Base-by-base conservation (phyloP, 768 basidiomycete genomes). In the Ramaria rubella region DNA sequence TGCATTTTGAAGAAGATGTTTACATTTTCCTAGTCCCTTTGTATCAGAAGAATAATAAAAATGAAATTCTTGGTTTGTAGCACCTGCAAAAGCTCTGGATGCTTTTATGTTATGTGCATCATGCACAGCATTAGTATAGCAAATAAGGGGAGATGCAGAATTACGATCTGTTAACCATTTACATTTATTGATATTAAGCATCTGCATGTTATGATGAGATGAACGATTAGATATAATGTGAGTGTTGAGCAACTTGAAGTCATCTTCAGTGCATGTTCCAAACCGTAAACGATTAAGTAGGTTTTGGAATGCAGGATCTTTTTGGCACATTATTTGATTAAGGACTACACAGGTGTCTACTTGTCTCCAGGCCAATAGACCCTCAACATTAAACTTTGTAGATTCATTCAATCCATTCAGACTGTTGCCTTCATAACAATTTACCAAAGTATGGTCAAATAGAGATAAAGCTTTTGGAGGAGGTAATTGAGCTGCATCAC, bases 321-420 rank as follows among this genome's bases (percentile, higher is more conserved):
- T 62, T 55, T 64, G 62, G 5, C 63, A 49, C 63, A 64, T 64
- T 31, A 62, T 59, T 33, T 64, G 57, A 5, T 45, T 52, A 3
- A 64, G 40, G 4, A 58, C 56, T 34, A 62, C 55, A 46, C 51
- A 60, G 23, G 38, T 48, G 33, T 51, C 30, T n/a, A 55, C 44
- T 58, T 50, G 50, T 26, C 57, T 52, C 57, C 56, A 62, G 38
- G 40, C 53, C 31, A 50, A 21, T 30, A 63, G 45, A 21, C 62
- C 61, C 26, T 59, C 34, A 27, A 61, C 38, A 30, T 38, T 49
- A 45, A 54, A 26, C 29, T 50, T 27, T 23, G 52, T 61, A 17
- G 17, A n/a, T 26, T 59, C 60, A 33, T 63, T 63, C 17, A 29
- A 14, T 5, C 49, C 52, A 53, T 46, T 63, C 17, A 59, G 48